Percentiles rank a stretch among this genome's conserved stretches.
Conservation (phyloP, 495 filamentous ascomycete genomes). For the Penicillium daleae region DNA sequence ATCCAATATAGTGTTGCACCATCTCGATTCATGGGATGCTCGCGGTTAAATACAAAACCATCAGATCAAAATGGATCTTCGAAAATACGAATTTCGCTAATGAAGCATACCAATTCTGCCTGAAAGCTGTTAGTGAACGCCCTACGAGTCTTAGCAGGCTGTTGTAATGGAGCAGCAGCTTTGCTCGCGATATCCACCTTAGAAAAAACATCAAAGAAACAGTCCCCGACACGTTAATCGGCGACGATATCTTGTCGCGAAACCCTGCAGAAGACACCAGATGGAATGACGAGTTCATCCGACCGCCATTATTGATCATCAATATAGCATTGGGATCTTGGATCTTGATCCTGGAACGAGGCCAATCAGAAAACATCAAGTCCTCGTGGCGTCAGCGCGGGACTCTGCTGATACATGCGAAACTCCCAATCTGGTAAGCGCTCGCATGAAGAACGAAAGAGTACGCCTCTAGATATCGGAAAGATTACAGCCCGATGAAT, state of each 20-base stretch:
- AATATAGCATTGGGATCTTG: conserved; percentile 12
- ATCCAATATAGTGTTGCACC: conserved; percentile 7
- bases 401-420: conserved; percentile 8
- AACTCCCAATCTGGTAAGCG: conserved; percentile 9
- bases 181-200: neutral
- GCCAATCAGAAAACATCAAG: conserved; percentile 9
- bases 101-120: neutral
- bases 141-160: neutral
- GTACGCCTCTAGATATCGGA: conserved; percentile 10
- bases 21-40: conserved; percentile 6
- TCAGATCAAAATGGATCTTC: neutral
- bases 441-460: conserved; percentile 11
- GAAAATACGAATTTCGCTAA: neutral
- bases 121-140: neutral
- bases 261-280: neutral
- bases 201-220: conserved; percentile 10
- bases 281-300: conserved; percentile 7
- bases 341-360: conserved; percentile 6
- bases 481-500: conserved; percentile 14
- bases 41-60: conserved; percentile 12
- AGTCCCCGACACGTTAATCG: neutral
- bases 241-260: conserved; percentile 6
- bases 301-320: conserved; percentile 9
- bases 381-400: conserved; percentile 10
- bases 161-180: neutral